phyloP scores from a whole-genome alignment of 495 filamentous ascomycete genomes.

The Xanthoparmelia taractica region DNA sequence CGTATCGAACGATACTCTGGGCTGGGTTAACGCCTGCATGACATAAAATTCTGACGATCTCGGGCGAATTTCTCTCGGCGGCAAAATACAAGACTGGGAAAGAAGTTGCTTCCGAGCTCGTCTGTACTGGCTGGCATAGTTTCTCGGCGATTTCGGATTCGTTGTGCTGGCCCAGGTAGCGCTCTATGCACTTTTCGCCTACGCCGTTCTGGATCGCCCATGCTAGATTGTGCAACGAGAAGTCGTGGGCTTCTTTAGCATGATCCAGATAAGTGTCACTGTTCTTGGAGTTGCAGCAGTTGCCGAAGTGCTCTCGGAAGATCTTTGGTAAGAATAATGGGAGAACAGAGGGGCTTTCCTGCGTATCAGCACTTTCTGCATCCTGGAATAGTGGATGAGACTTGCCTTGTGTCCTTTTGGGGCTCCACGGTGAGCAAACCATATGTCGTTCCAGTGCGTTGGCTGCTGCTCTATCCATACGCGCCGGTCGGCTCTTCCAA shows the following conservation, averaged over 20 bases:
- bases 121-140: neutral
- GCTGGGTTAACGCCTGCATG: conserved; percentile 17
- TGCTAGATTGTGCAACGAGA: neutral
- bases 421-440: neutral
- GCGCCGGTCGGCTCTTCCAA: neutral
- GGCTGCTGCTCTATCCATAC: neutral
- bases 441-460: neutral
- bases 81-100: conserved; percentile 22
- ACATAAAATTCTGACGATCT: conserved; percentile 18
- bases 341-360: neutral
- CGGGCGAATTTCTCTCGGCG: conserved; percentile 20
- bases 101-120: neutral
- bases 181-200: conserved; percentile 15
- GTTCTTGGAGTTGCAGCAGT: neutral
- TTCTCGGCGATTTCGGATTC: neutral
- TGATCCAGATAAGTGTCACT: conserved; percentile 16
- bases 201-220: conserved; percentile 9
- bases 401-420: neutral
- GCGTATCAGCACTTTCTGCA: neutral
- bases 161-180: conserved; percentile 12
- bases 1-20: neutral
- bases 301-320: neutral
- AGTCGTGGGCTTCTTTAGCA: conserved; percentile 3
- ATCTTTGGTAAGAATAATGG: conserved; percentile 12
- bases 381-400: neutral